Evolutionary conservation across 495 filamentous ascomycete genomes (phyloP), one percentile per base, ranked within the genome.

Genomic region (Friedmanniomyces simplex): DNA sequence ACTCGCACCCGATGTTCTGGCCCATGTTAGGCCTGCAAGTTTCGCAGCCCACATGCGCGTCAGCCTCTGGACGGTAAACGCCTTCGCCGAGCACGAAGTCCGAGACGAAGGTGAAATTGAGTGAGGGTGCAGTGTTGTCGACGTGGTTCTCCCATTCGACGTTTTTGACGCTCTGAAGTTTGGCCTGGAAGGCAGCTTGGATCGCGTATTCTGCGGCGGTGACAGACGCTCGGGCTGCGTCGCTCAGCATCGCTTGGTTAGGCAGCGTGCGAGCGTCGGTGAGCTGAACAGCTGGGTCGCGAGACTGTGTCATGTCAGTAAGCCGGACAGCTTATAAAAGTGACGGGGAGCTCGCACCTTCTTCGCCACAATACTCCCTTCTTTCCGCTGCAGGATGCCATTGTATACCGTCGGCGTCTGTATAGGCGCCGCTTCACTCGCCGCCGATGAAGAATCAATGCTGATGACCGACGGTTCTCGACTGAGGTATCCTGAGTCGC

Each of bases 21-120:
- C 71, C 71, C 71, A 73, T 73, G 60, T 71, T 52, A 14, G 67
- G 66, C 14, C 54, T 58, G 49, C 71, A 73, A 1, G 60, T 50
- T 13, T 52, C 26, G 53, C 71, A 73, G 3, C 71, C 71, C 24
- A 55, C 59, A 30, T 64, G 34, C 4, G 69, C 64, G 0, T 52
- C 67, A 0, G 57, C 25, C 37, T 68, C 66, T 5, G 59, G 39
- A 54, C 57, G 61, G n/a, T 58, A 48, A 8, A 73, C 69, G 4
- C 69, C 70, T 22, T 69, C 60, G 0, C 65, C 56, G 3, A 70
- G 54, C 1, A 69, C 51, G 52, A 57, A 71, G 16, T 67, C 56
- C 3, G 58, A 36, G 48, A 72, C 63, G 54, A 68, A 73, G n/a
- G 55, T 58, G 52, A 72, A 73, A 2, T 63, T 39, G 22, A 73